Evolutionary conservation across 371 early-diverging fungal species (phyloP).

Genomic region (Nematocida ausubeli): DNA sequence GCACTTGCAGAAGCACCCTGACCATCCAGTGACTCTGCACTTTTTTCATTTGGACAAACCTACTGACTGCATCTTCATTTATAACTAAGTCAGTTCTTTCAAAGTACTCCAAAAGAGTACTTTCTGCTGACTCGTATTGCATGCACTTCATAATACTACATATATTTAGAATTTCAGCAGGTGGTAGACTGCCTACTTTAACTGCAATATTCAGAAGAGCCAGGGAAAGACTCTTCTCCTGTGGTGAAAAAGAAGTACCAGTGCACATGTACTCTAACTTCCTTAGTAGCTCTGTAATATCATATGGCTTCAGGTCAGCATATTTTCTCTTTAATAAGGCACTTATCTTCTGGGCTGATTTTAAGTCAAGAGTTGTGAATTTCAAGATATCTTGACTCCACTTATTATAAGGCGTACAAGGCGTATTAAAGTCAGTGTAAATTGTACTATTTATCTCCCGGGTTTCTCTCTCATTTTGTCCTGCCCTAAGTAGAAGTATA

Average conservation of each 20-base stretch:
- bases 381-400: constrained; percentile 10
- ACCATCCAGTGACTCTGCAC: not conserved
- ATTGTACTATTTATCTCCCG: not conserved
- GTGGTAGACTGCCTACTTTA: not conserved
- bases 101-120: constrained; percentile 24
- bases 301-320: constrained; percentile 6
- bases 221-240: constrained; percentile 1
- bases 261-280: constrained; percentile 24
- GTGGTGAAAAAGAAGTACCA: not conserved
- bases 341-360: constrained; percentile 9
- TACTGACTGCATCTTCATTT: not conserved
- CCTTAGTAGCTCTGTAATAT: constrained; percentile 17
- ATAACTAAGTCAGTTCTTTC: not conserved
- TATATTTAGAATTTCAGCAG: not conserved
- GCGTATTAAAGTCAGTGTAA: not conserved
- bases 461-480: not conserved
- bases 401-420: constrained; percentile 4
- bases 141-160: constrained; percentile 3
- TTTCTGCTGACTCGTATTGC: not conserved
- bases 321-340: constrained; percentile 14
- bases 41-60: not conserved
- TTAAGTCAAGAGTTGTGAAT: constrained; percentile 11
- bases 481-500: not conserved
- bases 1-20: not conserved
- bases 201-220: constrained; percentile 16